Evolutionary conservation across 2,329 filamentous ascomycete species (phyloP).

Genomic region (Venturia carpophila): DNA sequence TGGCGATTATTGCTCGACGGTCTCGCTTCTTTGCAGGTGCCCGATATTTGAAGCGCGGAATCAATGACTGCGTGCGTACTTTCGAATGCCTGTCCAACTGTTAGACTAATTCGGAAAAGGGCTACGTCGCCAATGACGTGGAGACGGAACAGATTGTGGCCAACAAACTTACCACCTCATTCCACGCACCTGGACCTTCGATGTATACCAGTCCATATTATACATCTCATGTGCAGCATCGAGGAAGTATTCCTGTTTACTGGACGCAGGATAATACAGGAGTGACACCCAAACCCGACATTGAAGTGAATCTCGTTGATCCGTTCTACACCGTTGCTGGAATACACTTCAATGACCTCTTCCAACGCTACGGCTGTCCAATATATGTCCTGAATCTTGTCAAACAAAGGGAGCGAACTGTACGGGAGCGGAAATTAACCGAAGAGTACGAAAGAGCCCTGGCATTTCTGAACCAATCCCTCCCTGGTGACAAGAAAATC

Average conservation of each 20-base stretch:
- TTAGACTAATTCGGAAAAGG: conserved; percentile 31
- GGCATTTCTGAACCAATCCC: conserved; percentile 86
- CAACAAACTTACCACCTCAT: conserved; percentile 88
- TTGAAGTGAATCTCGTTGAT: conserved; percentile 89
- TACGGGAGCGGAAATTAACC: conserved; percentile 84
- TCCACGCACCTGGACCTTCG: conserved; percentile 79
- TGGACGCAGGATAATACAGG: conserved; percentile 97
- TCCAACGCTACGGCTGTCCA: conserved; percentile 85
- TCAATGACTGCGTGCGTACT: conserved; percentile 60
- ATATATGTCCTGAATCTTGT: conserved; percentile 89
- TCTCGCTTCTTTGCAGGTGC: conserved; percentile 93
- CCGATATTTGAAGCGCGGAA: conserved; percentile 85
- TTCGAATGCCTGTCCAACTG: not conserved
- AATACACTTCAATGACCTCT: conserved; percentile 89
- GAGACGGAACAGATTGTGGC: conserved; percentile 98
- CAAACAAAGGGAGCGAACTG: conserved; percentile 74
- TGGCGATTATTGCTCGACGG: conserved; percentile 85
- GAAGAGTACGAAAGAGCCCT: conserved; percentile 82
- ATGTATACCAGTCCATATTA: conserved; percentile 85
- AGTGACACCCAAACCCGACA: conserved; percentile 92
- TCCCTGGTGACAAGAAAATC: conserved; percentile 77
- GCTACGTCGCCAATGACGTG: conserved; percentile 96
- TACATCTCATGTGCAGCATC: conserved; percentile 93
- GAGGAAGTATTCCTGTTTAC: conserved; percentile 91
- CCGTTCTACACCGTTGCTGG: conserved; percentile 92